Base-by-base conservation (phyloP, 108 stramenopile species). In the Skeletonema potamos region DNA sequence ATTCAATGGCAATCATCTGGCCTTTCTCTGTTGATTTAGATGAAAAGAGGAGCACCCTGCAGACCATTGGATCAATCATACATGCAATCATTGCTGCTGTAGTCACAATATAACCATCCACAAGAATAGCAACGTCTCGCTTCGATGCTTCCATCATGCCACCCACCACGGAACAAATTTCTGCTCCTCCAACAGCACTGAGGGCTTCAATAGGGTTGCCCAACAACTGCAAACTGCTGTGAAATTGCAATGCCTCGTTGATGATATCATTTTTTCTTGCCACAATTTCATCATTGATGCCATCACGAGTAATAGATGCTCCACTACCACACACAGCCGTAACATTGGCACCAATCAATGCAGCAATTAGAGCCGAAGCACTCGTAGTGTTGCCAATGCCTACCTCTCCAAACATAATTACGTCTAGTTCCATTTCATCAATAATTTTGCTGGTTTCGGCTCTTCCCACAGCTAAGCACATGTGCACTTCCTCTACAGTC, bases 381-480 rank as follows among this genome's bases (percentile, higher is more conserved):
- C 86, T 73, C 1, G 93, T 94, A 10, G 93, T 94, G 62, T 94
- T 94, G 8, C 93, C 91, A 44, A 94, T 94, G 6, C 93, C 93
- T 17, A 94, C 83, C 70, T 94, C 93, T 43, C 93, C 93, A 44
- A 94, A 75, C 11, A 70, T 63, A 4, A 94, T 41, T 28, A 85
- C 64, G 34, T 64, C 43, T 26, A 69, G 68, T 18, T 26, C 27
- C 12, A 55, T 33, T 29, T 84, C 75, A 28, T 77, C 54, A 0
- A 86, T 74, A 39, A 70, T 24, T 24, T 59, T 48, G 9, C 28
- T 48, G 24, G 85, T 62, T 36, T 75, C 75, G 0, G 73, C 60
- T 24, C 75, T 60, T 3, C 93, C 93, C 0, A 58, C 74, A 8
- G 3, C 4, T 0, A 92, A 62, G 55, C 84, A 87, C 36, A 63